These are phyloP conservation scores for Chrysoporthe puriensis DNA, from an alignment of 2,329 filamentous ascomycete genomes.

Conservation along the genomic window DNA sequence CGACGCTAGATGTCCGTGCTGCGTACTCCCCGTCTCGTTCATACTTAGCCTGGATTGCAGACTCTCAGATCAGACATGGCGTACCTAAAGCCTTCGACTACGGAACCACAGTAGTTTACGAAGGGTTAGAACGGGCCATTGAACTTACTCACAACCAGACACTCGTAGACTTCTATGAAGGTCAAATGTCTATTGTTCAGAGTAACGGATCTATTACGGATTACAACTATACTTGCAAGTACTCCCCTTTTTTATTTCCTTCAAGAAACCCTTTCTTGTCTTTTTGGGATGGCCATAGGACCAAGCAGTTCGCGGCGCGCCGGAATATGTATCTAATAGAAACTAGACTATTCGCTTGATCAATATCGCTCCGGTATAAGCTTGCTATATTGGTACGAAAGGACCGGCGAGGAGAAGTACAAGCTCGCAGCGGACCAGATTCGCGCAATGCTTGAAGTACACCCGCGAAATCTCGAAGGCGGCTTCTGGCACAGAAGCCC, in stretches of 20 bases:
- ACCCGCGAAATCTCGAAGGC: slow-evolving; percentile 43
- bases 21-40: slow-evolving; percentile 75
- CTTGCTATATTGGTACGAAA: slow-evolving; percentile 42
- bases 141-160: slow-evolving; percentile 40
- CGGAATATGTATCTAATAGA: not conserved
- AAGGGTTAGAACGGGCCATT: slow-evolving; percentile 44
- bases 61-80: slow-evolving; percentile 41
- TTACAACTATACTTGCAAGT: slow-evolving; percentile 43
- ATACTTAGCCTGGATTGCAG: slow-evolving; percentile 37
- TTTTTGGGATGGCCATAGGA: not conserved
- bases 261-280: too few relatives aligned
- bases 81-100: slow-evolving; percentile 40
- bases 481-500: slow-evolving; percentile 49
- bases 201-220: slow-evolving; percentile 43
- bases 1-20: slow-evolving; percentile 67
- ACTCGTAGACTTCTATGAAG: slow-evolving; percentile 41
- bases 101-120: slow-evolving; percentile 42
- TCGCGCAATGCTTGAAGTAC: slow-evolving; percentile 43
- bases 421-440: slow-evolving; percentile 44
- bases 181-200: slow-evolving; percentile 43
- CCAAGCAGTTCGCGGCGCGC: too few relatives aligned
- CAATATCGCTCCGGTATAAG: slow-evolving; percentile 47
- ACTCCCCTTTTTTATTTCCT: not conserved
- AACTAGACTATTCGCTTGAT: slow-evolving; percentile 38
- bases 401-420: slow-evolving; percentile 42